Base-by-base conservation (phyloP, 2,329 filamentous ascomycete genomes). In the Pseudonectria foliicola region DNA sequence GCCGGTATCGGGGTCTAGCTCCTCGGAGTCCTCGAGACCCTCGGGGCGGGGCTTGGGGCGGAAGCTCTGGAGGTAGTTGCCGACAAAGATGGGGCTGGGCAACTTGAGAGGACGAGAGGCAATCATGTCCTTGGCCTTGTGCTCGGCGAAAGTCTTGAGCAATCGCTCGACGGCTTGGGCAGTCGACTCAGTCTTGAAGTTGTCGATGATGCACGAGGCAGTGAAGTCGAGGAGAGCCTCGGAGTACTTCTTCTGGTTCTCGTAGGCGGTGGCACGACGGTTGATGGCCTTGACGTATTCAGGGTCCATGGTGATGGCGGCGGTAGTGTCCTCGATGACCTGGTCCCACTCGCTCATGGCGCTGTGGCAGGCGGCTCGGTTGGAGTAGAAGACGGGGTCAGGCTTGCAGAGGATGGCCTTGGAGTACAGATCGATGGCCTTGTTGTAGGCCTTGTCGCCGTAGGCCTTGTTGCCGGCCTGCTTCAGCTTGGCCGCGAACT, bases 11-110 rank as follows among this genome's bases (percentile, higher is more conserved):
- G 89, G 78, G 27, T 77, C 65, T 31, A 95, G 63, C 47, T 94
- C 86, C n/a, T 71, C 78, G 7, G 78, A 74, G 49, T 93, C 86
- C 40, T 90, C 88, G 34, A 98, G 70, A 10, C 87, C 90, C 42
- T 72, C 77, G 4, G 92, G 90, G 2, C 86, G 75, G 31, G 79
- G 71, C 67, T 84, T 85, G 39, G 80, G 72, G 41, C 92, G 84
- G 83, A 98, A 98, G 69, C 90, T 96, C 68, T 96, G 90, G 23
- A 98, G 82, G 64, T 98, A 98, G 72, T 98, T 98, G 57, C 88
- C 87, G 48, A 98, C 89, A 52, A 96, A 98, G 10, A 89, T 95
- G 21, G 92, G 84, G 63, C 89, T 95, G 13, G 92, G 92, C 33
- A 98, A 75, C 67, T 86, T 90, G 67, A 87, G 84, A 24, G 71